Percentiles rank a stretch among this genome's conserved stretches.
These are phyloP conservation scores for Xylaria multiplex DNA, from an alignment of 2,329 filamentous ascomycete genomes.

Conservation along the genomic window DNA sequence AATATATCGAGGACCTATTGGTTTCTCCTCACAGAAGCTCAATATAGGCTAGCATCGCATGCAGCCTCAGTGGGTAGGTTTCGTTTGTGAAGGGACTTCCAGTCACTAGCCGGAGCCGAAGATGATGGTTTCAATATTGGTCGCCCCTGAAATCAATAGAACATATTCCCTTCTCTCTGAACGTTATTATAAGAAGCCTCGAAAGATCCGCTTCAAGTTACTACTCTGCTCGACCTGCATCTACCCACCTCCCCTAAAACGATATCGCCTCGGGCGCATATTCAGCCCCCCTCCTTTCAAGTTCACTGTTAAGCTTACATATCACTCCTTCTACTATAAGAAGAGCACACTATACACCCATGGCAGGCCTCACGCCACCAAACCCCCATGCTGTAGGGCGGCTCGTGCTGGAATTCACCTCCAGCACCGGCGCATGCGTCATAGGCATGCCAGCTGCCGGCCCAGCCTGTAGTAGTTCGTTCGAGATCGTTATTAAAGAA, in stretches of 20 bases:
- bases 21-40: background rate
- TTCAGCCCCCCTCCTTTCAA: background rate
- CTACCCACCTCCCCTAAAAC: background rate
- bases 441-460: slow-evolving; percentile 42
- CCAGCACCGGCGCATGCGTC: slow-evolving; percentile 42
- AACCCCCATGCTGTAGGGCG: slow-evolving; percentile 33
- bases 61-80: background rate
- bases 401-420: slow-evolving; percentile 39
- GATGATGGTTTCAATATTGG: slow-evolving; percentile 27
- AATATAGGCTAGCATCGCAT: background rate
- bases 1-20: background rate
- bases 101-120: background rate
- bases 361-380: slow-evolving; percentile 19
- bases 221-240: background rate
- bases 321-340: background rate
- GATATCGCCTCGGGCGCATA: background rate
- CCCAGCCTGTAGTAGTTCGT: slow-evolving; percentile 39
- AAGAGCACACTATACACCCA: background rate
- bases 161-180: slow-evolving; percentile 9
- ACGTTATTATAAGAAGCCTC: slow-evolving; percentile 25
- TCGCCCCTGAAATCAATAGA: slow-evolving; percentile 17
- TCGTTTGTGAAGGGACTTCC: slow-evolving; percentile 16
- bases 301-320: slow-evolving; percentile 3
- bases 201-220: background rate
- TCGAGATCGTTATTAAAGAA: slow-evolving; percentile 43